A percentile compares a stretch with the other conserved stretches of the same genome.
These are phyloP conservation scores for Spizellomyces sp. DNA, from an alignment of 192 early-diverging fungal genomes.

Conservation along the genomic window DNA sequence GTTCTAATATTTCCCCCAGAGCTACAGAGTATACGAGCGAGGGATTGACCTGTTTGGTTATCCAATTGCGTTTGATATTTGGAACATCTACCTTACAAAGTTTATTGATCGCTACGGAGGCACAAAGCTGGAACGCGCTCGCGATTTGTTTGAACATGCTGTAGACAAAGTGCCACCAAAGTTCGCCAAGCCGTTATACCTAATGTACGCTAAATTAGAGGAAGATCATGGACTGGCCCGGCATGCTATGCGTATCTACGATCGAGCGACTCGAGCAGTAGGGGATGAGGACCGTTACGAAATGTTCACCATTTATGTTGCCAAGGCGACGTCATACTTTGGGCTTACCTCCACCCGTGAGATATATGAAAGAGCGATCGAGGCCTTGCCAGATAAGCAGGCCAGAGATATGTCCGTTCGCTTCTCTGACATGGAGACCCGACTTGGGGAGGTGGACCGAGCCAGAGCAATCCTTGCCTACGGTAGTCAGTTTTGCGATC, in stretches of 20 bases:
- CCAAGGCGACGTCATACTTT: constrained; percentile 83
- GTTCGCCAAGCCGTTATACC: constrained; percentile 82
- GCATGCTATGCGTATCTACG: constrained; percentile 93
- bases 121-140: constrained; percentile 81
- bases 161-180: constrained; percentile 81
- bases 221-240: constrained; percentile 89
- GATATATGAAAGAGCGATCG: constrained; percentile 92
- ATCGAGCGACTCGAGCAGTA: constrained; percentile 86
- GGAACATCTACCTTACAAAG: constrained; percentile 91
- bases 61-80: constrained; percentile 95
- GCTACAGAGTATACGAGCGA: constrained; percentile 93
- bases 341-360: constrained; percentile 85
- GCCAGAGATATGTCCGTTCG: constrained; percentile 77
- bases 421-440: constrained; percentile 86
- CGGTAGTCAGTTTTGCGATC: constrained; percentile 85
- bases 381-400: constrained; percentile 77
- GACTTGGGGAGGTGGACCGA: constrained; percentile 92
- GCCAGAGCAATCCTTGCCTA: constrained; percentile 88
- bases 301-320: constrained; percentile 87
- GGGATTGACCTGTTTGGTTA: constrained; percentile 96
- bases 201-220: constrained; percentile 91
- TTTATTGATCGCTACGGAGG: constrained; percentile 88
- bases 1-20: constrained; percentile 36
- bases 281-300: constrained; percentile 72
- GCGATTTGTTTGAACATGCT: constrained; percentile 96